phyloP scores from a whole-genome alignment of 805 yeast species.

The Suhomyces kilbournensis region DNA sequence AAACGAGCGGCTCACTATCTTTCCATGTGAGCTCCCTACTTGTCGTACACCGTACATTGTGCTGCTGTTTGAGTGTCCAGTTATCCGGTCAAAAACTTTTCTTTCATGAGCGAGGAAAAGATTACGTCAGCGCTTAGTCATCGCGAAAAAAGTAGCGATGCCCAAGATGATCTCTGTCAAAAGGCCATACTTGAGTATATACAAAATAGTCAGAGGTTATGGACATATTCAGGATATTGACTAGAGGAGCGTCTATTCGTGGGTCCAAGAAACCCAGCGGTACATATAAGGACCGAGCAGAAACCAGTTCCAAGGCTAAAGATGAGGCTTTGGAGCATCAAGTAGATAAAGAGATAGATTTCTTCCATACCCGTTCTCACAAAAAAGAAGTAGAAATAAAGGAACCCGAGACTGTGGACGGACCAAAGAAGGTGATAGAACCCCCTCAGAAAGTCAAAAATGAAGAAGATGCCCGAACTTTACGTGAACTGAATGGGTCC shows the following conservation, averaged over 20 bases:
- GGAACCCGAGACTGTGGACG: constrained; percentile 13
- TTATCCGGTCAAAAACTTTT: neutral
- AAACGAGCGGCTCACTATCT: constrained; percentile 5
- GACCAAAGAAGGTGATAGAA: constrained; percentile 25
- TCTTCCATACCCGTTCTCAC: constrained; percentile 62
- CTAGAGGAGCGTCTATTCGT: constrained; percentile 81
- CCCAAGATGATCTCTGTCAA: neutral
- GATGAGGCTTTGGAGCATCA: constrained; percentile 43
- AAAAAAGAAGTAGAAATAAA: constrained; percentile 22
- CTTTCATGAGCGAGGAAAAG: constrained; percentile 1
- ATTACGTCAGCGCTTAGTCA: constrained; percentile 4
- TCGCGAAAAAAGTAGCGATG: neutral
- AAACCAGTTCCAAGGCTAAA: constrained; percentile 29
- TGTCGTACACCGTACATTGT: constrained; percentile 12
- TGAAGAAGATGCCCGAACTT: constrained; percentile 55
- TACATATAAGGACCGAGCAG: constrained; percentile 36
- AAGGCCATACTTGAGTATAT: neutral
- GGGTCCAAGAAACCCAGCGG: constrained; percentile 47
- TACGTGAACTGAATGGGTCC: constrained; percentile 59
- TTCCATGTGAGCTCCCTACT: constrained; percentile 4
- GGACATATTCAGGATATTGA: constrained; percentile 86
- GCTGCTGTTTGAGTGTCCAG: neutral
- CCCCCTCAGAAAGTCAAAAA: constrained; percentile 47
- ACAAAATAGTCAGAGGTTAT: constrained; percentile 30
- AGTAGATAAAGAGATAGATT: constrained; percentile 75